Conservation (phyloP, 345 rosid species). For the Physaria fendleri region DNA sequence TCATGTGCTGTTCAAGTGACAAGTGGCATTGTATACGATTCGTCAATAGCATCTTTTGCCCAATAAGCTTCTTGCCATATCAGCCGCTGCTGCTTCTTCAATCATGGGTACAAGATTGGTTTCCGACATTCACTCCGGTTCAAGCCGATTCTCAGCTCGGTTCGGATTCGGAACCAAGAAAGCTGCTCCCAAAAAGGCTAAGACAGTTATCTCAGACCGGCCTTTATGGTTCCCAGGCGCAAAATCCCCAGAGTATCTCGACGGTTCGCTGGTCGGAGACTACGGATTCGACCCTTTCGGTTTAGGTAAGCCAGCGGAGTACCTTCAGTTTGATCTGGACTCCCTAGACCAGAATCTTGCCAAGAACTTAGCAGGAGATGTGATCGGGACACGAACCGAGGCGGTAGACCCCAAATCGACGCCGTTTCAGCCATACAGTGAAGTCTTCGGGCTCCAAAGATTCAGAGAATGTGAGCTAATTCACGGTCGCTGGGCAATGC, state of each 20-base stretch:
- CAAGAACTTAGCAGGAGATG: constrained; percentile 57
- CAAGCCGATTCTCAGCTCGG: constrained; percentile 44
- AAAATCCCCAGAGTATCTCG: constrained; percentile 56
- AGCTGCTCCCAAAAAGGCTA: constrained; percentile 24
- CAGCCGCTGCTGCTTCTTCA: constrained; percentile 43
- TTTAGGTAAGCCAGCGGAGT: constrained; percentile 67
- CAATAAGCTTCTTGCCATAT: constrained; percentile 21
- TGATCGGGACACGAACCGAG: constrained; percentile 51
- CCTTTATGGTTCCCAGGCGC: constrained; percentile 72
- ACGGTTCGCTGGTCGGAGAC: constrained; percentile 68
- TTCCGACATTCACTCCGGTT: constrained; percentile 13
- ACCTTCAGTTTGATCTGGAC: constrained; percentile 67
- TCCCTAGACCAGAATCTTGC: constrained; percentile 79
- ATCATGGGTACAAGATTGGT: constrained; percentile 44
- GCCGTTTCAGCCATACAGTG: constrained; percentile 72
- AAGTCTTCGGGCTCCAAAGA: constrained; percentile 73
- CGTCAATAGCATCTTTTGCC: constrained; percentile 8
- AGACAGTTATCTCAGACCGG: constrained; percentile 27
- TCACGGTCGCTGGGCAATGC: constrained; percentile 86
- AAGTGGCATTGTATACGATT: constrained; percentile 14
- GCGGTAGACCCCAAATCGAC: constrained; percentile 47
- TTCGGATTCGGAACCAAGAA: constrained; percentile 38
- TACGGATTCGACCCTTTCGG: constrained; percentile 82
- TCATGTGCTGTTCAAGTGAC: constrained; percentile 10
- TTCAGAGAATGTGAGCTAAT: constrained; percentile 83